Base-by-base conservation (phyloP, 2,329 filamentous ascomycete species). In the Septoria linicola region DNA sequence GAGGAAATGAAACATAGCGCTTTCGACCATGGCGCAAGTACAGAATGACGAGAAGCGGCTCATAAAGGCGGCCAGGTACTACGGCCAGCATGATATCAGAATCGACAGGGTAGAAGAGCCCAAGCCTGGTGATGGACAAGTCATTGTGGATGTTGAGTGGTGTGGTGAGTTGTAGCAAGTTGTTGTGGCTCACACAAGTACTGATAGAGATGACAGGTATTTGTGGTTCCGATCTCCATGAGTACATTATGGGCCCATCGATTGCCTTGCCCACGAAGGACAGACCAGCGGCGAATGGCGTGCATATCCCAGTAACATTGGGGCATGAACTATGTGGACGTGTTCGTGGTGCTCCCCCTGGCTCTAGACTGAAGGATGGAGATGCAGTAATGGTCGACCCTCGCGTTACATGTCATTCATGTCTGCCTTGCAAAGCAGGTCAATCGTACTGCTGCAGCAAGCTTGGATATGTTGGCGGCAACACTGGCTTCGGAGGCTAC, bases 41-140 rank as follows among this genome's bases (percentile, higher is more conserved):
- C 23, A 5, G 23, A 5, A 27, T 27, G 23, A 10, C 5, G 23
- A 10, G 5, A 27, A 27, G 23, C 23, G 23, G 23, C 23, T 27
- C 23, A 66, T 66, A 61, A 62, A 60, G 42, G 63, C 62, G 13
- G 59, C 60, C 13, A 49, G 60, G 44, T 66, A 61, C 51, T 55
- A 66, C 41, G 55, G 45, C 25, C 35, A 53, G n/a, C 45, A 44
- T 23, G 62, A 66, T 39, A 55, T 66, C 30, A 54, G 63, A 17
- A 40, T 64, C 36, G 61, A 66, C 13, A 52, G 60, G 32, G 58
- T 64, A 35, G 56, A 57, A 14, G 51, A 59, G 32, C 63, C 62
- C 5, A 34, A 48, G 21, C 53, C 54, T n/a, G 35, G 37, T 6
- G 49, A 55, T 19, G 56, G 49, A 4, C 55, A 65, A 41, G 35